Evolutionary conservation across 306 rosid species (phyloP).

Genomic region (Astragalus glycyphyllos): DNA sequence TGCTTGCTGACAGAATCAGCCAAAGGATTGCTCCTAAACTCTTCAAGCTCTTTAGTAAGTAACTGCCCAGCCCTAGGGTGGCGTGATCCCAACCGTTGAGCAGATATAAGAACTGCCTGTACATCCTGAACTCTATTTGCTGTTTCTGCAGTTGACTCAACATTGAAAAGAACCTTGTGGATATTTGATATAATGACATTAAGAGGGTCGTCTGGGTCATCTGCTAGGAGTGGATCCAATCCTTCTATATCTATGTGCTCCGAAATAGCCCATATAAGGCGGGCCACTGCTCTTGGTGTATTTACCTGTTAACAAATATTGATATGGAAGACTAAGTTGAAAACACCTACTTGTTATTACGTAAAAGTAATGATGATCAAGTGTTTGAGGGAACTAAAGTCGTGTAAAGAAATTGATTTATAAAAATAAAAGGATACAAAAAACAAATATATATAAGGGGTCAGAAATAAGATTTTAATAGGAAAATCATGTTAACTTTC

Average conservation of each 20-base stretch:
- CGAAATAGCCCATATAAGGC: conserved; percentile 89
- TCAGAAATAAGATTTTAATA: background rate
- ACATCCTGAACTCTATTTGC: conserved; percentile 95
- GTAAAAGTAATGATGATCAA: conserved; percentile 3
- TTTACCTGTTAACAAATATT: conserved; percentile 66
- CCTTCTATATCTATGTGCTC: conserved; percentile 98
- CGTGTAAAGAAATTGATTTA: background rate
- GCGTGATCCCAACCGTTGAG: conserved; percentile 93
- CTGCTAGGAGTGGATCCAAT: conserved; percentile 97
- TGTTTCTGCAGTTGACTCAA: conserved; percentile 79
- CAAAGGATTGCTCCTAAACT: conserved; percentile 66
- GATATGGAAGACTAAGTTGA: conserved; percentile 32
- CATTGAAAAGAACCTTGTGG: conserved; percentile 82
- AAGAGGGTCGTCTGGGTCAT: conserved; percentile 95
- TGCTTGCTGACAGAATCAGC: conserved; percentile 99
- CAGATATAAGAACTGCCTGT: conserved; percentile 91
- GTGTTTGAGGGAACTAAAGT: conserved; percentile 23
- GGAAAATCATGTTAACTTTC: conserved; percentile 7
- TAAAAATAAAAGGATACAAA: conserved; percentile 1
- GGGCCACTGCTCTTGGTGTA: conserved; percentile 90
- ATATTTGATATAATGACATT: conserved; percentile 82
- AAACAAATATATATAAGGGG: conserved; percentile 6
- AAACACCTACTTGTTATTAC: conserved; percentile 7
- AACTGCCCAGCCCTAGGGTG: conserved; percentile 91
- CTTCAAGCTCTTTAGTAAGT: conserved; percentile 91